Base-by-base conservation (phyloP, 345 rosid species). In the Bruguiera sexangula region DNA sequence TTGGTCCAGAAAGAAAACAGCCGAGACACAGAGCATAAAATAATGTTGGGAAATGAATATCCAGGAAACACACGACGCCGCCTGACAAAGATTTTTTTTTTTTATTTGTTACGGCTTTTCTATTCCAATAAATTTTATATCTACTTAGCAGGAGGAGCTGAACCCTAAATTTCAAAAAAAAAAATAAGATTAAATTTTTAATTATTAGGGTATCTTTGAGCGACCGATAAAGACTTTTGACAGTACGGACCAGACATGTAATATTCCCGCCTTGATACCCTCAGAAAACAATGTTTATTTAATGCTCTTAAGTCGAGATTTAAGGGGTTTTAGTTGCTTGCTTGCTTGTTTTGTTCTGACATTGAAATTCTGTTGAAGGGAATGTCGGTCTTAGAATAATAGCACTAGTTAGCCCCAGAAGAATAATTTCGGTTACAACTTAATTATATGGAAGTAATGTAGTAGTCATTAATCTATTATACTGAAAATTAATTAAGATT, bases 181-280 rank as follows among this genome's bases (percentile, higher is more conserved):
- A 27, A 27, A 27, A 27, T 1, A 27, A 27, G 29, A 27, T 27
- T 27, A 27, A 27, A 27, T 27, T 1, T 27, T 27, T 27, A 27
- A 27, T 27, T 27, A 27, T 27, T 27, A 2, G 29, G 29, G 29
- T 27, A 27, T 27, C 29, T 27, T 27, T 27, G 29, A 27, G 29
- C 29, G 29, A 65, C 88, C 87, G 84, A 88, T 89, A 84, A 85
- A 83, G 85, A 85, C 81, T 27, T 27, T 76, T 83, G 84, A 83
- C 83, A 61, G 77, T 77, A 73, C 82, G 79, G 82, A 71, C 54
- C 56, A 76, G 62, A 67, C 66, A 75, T 53, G 60, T 68, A 62
- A 46, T 26, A 65, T 37, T 27, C 63, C 39, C 9, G 50, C 46
- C 39, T 2, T 11, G 10, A 10, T 39, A 39, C 9, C 11, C 48